These are phyloP conservation scores for Epithemia pelagica DNA, from an alignment of 108 stramenopile genomes.

Conservation along the genomic window DNA sequence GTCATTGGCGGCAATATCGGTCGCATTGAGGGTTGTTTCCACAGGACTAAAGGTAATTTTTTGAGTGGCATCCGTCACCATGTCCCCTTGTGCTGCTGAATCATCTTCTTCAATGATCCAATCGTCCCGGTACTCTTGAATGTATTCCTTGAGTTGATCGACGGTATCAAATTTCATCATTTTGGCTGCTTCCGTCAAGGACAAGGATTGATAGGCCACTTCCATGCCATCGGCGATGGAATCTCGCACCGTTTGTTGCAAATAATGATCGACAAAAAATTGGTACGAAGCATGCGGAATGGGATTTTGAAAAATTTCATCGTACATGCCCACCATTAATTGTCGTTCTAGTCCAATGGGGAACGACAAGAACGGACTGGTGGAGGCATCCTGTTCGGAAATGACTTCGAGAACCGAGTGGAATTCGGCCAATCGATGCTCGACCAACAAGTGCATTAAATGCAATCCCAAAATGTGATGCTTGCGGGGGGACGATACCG, in stretches of 20 bases:
- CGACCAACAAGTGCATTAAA: conserved; percentile 81
- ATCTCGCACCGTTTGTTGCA: conserved; percentile 76
- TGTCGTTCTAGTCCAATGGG: conserved; percentile 80
- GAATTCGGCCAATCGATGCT: conserved; percentile 85
- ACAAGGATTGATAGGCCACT: conserved; percentile 70
- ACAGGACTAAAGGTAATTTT: conserved; percentile 57
- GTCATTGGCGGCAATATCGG: conserved; percentile 73
- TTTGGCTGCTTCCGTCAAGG: conserved; percentile 50
- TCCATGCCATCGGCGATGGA: conserved; percentile 83
- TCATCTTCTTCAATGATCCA: conserved; percentile 66
- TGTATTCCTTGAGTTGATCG: conserved; percentile 63
- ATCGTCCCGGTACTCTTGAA: conserved; percentile 71
- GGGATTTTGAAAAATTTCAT: conserved; percentile 55
- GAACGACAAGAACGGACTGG: conserved; percentile 54
- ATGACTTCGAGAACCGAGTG: conserved; percentile 84
- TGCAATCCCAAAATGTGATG: conserved; percentile 75
- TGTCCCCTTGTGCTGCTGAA: conserved; percentile 3
- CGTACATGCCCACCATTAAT: conserved; percentile 83
- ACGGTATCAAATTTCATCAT: conserved; percentile 72
- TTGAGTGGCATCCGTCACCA: not conserved
- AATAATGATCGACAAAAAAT: conserved; percentile 69
- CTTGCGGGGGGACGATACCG: conserved; percentile 40
- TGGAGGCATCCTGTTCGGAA: conserved; percentile 52
- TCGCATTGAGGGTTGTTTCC: conserved; percentile 42
- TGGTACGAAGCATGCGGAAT: conserved; percentile 72